Base-by-base conservation (phyloP, 108 stramenopile genomes). In the Aureococcus anophagefferens region DNA sequence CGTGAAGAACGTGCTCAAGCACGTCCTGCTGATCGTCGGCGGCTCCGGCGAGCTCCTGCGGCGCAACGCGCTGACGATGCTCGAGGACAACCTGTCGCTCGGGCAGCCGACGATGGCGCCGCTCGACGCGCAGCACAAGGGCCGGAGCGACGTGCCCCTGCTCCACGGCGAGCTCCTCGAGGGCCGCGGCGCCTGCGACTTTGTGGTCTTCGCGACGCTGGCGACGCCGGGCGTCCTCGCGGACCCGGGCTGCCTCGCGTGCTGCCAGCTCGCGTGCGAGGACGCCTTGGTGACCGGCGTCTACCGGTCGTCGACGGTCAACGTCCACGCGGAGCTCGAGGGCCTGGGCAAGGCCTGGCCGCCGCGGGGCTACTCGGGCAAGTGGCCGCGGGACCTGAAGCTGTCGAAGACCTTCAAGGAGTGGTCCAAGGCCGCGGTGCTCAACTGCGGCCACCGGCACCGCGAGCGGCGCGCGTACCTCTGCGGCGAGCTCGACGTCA, bases 291-390 rank as follows among this genome's bases (percentile, higher is more conserved):
- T 72, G n/a, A 46, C 64, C 4, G 63, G n/a, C 18, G 17, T 72
- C 5, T 64, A 35, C 44, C 11, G 65, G 44, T 33, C 63, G 11
- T 63, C 59, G 30, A 32, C 32, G 0, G 46, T 79, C 29, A 79
- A 77, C 68, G 71, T 79, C 69, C 79, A 77, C 64, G 32, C 77
- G 5, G 79, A 79, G 73, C 46, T 79, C 29, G 79, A 77, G 73
- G 74, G 63, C 29, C 74, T 77, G 68, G 69, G 29, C 0, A 33
- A 30, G 15, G 77, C 68, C 68, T 79, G 71, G 1, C 77, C 79
- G 3, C 77, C 79, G 9, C 72, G 76, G 71, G 45, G 35, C 74
- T 37, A 34, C 63, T n/a, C n/a, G n/a, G 29, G 33, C 7, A 40
- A 40, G 37, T 40, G 37, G 37, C 79, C 79, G 9, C 29, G 72